Evolutionary conservation across 2,329 filamentous ascomycete genomes (phyloP), one percentile per base, ranked within the genome.

Genomic region (Ascochyta lentis): DNA sequence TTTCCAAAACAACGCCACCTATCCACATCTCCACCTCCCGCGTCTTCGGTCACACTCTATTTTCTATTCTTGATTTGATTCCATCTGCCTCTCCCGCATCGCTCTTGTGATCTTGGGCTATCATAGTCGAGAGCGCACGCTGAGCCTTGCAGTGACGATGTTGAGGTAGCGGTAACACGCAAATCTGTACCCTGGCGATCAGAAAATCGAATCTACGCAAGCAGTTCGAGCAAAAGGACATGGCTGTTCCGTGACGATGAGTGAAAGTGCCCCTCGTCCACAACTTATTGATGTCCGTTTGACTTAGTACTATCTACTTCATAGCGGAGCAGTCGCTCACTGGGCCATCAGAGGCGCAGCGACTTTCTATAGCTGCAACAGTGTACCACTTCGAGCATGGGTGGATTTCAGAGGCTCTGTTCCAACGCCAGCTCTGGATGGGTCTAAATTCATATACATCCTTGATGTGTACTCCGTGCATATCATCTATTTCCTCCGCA

Each of bases 1-100:
- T 68, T 53, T 49, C 38, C 46, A 57, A 47, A 48, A 57, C 39
- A 60, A 50, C 46, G 33, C 48, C 42, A 51, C 37, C 47, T 34
- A 43, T 31, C 33, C 53, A 48, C 42, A 19, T 41, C 6, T 47
- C 24, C 43, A 26, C 24, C 24, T 16, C 9, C 39, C 39, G 13
- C 39, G 19, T 39, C 22, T 8, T 19, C 39, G 24, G n/a, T 37
- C 7, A 39, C 19, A 13, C 10, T 24, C 23, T 41, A 1, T 39
- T 12, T 13, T 13, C 37, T 22, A 10, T 24, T 42, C 24, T 29
- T 16, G 15, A 10, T 19, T 16, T 29, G 6, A 29, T 16, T 19
- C 2, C 33, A 9, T 35, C n/a, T 16, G 15, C 15, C 33, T 8
- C 2, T 41, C 19, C 19, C 24, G 3, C 26, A 19, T 6, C 12